Evolutionary conservation across 768 basidiomycete species (phyloP), one percentile per base, ranked within the genome.

Genomic region (Lactifluus rugatus): DNA sequence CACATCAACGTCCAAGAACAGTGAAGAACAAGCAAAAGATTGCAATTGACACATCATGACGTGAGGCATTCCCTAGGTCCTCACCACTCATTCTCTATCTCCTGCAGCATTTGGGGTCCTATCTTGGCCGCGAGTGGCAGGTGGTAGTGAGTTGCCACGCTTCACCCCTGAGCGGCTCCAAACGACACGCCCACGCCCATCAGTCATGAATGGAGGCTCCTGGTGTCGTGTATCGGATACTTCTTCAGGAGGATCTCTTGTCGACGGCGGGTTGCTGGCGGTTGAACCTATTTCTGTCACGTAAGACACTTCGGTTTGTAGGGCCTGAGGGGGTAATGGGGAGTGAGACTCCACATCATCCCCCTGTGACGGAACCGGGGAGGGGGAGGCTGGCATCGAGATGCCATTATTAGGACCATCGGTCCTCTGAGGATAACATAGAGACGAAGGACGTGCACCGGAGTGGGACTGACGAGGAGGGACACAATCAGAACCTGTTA

Each of bases 111-210:
- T 46, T 19, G 34, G 11, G 19, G 41, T 39, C 50, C 54, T 39
- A 11, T 56, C 58, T 19, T 56, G 49, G 49, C 19, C 21, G 11
- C 49, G 44, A 21, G 14, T 17, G 28, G 48, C 26, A 51, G n/a
- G 36, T 14, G 58, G 54, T n/a, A n/a, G n/a, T 1, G 54, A 52
- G 36, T n/a, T 25, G 14, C 54, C 54, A 16, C 36, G 54, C 41
- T 64, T 64, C 42, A 42, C 56, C 17, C 56, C 56, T 16, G 65
- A 58, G 37, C 58, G 66, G 45, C 71, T 72, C 70, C 70, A 70
- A 5, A 72, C 71, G 32, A 72, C 71, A 17, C 69, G 65, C 17
- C 71, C 70, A n/a, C 70, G 69, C 2, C 70, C 71, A 54, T 72
- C 71, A 2, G 70, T 71, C 61, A 66, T 61, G 62, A 71, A 70